Evolutionary conservation across 1,284 basidiomycete species (phyloP).

Genomic region (Paramarasmius palmivorus): DNA sequence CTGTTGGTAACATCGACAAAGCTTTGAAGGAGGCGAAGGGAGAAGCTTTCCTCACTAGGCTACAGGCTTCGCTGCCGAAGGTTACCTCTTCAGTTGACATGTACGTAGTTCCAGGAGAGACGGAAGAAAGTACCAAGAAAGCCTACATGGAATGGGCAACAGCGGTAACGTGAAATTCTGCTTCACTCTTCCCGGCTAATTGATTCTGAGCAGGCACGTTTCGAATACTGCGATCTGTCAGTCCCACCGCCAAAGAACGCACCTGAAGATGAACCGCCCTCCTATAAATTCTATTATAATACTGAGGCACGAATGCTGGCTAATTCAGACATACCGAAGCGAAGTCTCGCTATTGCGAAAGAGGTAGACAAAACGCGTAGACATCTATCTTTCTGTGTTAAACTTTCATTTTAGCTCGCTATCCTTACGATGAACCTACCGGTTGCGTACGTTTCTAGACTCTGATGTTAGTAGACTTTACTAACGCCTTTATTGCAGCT

Average conservation of each 20-base stretch:
- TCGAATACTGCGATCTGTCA: conserved; percentile 86
- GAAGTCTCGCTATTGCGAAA: conserved; percentile 90
- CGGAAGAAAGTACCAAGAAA: conserved; percentile 67
- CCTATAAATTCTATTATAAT: conserved; percentile 80
- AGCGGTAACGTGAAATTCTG: conserved; percentile 18
- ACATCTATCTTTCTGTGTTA: conserved; percentile 8
- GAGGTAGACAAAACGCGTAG: conserved; percentile 50
- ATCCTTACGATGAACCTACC: conserved; percentile 89
- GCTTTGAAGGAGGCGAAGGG: conserved; percentile 86
- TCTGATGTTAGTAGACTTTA: too few relatives aligned
- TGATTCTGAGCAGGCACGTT: conserved; percentile 46
- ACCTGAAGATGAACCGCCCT: conserved; percentile 51
- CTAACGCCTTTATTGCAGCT: not conserved
- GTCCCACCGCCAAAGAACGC: conserved; percentile 42
- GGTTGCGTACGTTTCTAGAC: conserved; percentile 43
- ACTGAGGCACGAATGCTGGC: conserved; percentile 79
- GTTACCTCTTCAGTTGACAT: conserved; percentile 49
- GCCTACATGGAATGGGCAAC: conserved; percentile 82
- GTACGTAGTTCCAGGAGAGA: conserved; percentile 50
- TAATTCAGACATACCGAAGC: conserved; percentile 79
- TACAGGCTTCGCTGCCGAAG: conserved; percentile 75
- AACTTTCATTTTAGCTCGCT: conserved; percentile 59
- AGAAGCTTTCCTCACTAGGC: conserved; percentile 73
- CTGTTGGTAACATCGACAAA: conserved; percentile 80
- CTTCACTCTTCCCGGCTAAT: not conserved